Evolutionary conservation across 2,329 filamentous ascomycete species (phyloP).

Genomic region (Ophiostoma ips): DNA sequence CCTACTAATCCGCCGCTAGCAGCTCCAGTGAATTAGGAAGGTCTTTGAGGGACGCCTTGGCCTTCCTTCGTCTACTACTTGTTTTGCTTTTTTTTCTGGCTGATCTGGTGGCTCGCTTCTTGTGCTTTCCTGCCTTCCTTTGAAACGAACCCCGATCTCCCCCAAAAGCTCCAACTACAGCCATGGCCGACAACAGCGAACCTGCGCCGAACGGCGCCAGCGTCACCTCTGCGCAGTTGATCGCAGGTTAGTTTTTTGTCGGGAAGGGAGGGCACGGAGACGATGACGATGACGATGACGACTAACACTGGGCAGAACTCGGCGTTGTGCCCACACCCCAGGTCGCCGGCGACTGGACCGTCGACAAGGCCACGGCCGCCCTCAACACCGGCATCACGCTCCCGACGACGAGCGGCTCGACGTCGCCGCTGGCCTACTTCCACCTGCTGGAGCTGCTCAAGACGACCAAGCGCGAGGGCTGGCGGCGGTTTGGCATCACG

Average conservation of each 20-base stretch:
- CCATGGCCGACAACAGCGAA: constrained; percentile 4
- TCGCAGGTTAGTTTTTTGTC: constrained; percentile 2
- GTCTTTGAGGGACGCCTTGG: no score
- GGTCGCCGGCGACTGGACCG: constrained; percentile 37
- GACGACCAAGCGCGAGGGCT: constrained; percentile 91
- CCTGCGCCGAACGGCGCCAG: neutral
- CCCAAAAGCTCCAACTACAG: neutral
- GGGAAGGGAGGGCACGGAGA: neutral
- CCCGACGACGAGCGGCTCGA: constrained; percentile 33
- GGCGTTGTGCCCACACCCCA: constrained; percentile 24
- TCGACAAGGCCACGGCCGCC: constrained; percentile 47
- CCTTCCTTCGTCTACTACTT: neutral
- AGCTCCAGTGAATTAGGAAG: no score
- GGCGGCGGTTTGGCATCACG: constrained; percentile 72
- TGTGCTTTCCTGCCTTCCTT: no score
- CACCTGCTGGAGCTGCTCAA: constrained; percentile 89
- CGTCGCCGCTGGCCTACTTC: constrained; percentile 80
- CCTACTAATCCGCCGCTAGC: no score
- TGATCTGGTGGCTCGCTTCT: no score
- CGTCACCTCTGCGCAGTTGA: neutral
- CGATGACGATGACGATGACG: no score
- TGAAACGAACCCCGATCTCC: neutral
- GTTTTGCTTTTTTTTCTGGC: neutral
- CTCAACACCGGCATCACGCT: constrained; percentile 32
- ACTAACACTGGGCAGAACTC: constrained; percentile 18